Evolutionary conservation across 1,284 basidiomycete genomes (phyloP).

Genomic region (Trametes versicolor): DNA sequence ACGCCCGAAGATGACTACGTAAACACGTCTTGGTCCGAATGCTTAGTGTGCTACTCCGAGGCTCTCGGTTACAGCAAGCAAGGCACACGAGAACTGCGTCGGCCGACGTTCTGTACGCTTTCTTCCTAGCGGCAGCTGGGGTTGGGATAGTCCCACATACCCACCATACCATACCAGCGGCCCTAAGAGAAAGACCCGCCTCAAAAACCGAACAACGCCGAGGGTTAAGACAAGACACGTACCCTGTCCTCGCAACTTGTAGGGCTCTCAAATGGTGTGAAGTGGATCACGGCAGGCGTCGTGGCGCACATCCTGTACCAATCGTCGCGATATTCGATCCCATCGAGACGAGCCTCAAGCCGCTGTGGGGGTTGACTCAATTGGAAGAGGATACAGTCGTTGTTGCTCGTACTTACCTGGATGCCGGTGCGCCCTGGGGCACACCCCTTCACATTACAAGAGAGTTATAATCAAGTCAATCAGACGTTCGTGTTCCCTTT

Average conservation of each 20-base stretch:
- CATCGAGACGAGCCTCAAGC: slow-evolving; percentile 25
- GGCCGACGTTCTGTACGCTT: too few species aligned
- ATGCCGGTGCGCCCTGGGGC: slow-evolving; percentile 8
- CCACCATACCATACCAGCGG: slow-evolving; percentile 6
- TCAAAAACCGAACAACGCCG: too few species aligned
- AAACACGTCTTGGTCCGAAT: too few species aligned
- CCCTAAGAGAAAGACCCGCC: neutral
- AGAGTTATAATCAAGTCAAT: neutral
- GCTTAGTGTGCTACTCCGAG: too few species aligned
- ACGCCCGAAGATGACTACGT: too few species aligned
- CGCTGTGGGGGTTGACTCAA: slow-evolving; percentile 8
- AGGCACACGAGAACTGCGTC: too few species aligned
- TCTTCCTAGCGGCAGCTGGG: neutral
- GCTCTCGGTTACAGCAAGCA: too few species aligned
- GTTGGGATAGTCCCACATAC: slow-evolving; percentile 3
- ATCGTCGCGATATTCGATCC: slow-evolving; percentile 24
- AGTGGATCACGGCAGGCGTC: slow-evolving; percentile 27
- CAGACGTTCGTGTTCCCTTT: neutral
- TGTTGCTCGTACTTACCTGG: slow-evolving; percentile 7
- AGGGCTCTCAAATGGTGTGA: slow-evolving; percentile 27
- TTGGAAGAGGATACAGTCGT: neutral
- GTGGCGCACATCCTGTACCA: slow-evolving; percentile 34
- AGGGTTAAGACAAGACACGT: neutral
- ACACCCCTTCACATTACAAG: slow-evolving; percentile 23
- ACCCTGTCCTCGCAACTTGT: slow-evolving; percentile 29